Evolutionary conservation across 2,329 filamentous ascomycete species (phyloP).

Genomic region (Hypoxylon sp.): DNA sequence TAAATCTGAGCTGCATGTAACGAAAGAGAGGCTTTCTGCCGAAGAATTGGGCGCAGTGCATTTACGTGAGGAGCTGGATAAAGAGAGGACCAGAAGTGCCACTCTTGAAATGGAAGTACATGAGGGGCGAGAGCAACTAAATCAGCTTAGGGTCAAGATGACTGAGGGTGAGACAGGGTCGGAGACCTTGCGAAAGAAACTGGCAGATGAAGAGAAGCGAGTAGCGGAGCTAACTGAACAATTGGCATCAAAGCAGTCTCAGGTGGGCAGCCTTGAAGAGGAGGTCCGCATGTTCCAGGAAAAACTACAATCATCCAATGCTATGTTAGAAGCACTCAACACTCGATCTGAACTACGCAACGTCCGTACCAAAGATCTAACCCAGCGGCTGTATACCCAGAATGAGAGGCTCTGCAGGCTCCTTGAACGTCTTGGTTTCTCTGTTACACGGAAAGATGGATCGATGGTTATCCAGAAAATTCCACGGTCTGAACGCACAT

Average conservation of each 20-base stretch:
- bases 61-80: conserved; percentile 68
- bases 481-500: conserved; percentile 71
- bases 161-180: conserved; percentile 88
- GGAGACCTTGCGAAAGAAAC: conserved; percentile 79
- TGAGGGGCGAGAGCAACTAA: conserved; percentile 78
- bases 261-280: conserved; percentile 81
- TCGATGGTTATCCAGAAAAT: conserved; percentile 82
- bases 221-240: conserved; percentile 77
- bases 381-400: conserved; percentile 84
- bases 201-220: conserved; percentile 82
- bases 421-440: conserved; percentile 88
- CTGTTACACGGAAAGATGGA: conserved; percentile 80
- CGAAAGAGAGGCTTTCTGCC: conserved; percentile 66
- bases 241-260: conserved; percentile 81
- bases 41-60: conserved; percentile 68
- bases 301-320: conserved; percentile 70
- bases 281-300: conserved; percentile 79
- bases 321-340: conserved; percentile 65
- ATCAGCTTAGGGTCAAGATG: conserved; percentile 77
- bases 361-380: conserved; percentile 83
- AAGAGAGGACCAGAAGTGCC: conserved; percentile 68
- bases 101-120: conserved; percentile 71
- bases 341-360: conserved; percentile 78
- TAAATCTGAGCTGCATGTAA: conserved; percentile 69
- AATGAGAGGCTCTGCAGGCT: conserved; percentile 87